phyloP scores from a whole-genome alignment of 2,329 filamentous ascomycete genomes.

The Aspergillus candidus region DNA sequence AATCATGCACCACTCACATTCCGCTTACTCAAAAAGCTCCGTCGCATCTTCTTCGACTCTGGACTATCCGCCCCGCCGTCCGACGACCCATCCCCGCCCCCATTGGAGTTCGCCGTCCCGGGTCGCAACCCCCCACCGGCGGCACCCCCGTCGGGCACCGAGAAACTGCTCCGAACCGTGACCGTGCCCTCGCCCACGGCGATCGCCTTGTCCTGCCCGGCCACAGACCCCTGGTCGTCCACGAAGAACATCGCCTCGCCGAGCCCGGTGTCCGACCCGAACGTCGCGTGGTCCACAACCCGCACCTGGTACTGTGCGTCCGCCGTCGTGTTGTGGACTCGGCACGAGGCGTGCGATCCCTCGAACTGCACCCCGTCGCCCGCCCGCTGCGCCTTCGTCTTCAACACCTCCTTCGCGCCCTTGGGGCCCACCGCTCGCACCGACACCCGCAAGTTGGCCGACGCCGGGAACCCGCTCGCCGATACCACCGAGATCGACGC shows the following conservation, averaged over 20 bases:
- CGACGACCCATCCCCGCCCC: slow-evolving; percentile 18
- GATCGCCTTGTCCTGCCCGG: slow-evolving; percentile 65
- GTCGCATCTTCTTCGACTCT: slow-evolving; percentile 38
- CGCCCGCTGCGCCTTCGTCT: slow-evolving; percentile 85
- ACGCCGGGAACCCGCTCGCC: slow-evolving; percentile 69
- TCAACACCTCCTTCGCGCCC: slow-evolving; percentile 70
- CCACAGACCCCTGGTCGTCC: slow-evolving; percentile 65
- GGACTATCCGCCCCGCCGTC: slow-evolving; percentile 31
- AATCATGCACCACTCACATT: slow-evolving; percentile 29
- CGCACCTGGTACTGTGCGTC: slow-evolving; percentile 82
- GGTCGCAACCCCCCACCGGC: slow-evolving; percentile 20
- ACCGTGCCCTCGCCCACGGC: slow-evolving; percentile 68
- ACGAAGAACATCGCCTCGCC: slow-evolving; percentile 87
- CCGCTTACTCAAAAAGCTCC: slow-evolving; percentile 44
- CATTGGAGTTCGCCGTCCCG: slow-evolving; percentile 31
- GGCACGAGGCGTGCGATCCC: slow-evolving; percentile 63
- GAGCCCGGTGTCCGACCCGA: slow-evolving; percentile 75
- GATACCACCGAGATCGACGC: slow-evolving; percentile 76
- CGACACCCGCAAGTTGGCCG: slow-evolving; percentile 70
- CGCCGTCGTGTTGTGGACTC: slow-evolving; percentile 62
- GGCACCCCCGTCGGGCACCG: slow-evolving; percentile 40
- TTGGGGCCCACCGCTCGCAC: slow-evolving; percentile 63
- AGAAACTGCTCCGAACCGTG: slow-evolving; percentile 67
- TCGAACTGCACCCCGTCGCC: slow-evolving; percentile 62
- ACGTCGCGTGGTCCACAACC: slow-evolving; percentile 77